Percentiles rank a stretch among this genome's conserved stretches.
Conservation (phyloP, 495 filamentous ascomycete genomes). For the Terfezia boudieri region DNA sequence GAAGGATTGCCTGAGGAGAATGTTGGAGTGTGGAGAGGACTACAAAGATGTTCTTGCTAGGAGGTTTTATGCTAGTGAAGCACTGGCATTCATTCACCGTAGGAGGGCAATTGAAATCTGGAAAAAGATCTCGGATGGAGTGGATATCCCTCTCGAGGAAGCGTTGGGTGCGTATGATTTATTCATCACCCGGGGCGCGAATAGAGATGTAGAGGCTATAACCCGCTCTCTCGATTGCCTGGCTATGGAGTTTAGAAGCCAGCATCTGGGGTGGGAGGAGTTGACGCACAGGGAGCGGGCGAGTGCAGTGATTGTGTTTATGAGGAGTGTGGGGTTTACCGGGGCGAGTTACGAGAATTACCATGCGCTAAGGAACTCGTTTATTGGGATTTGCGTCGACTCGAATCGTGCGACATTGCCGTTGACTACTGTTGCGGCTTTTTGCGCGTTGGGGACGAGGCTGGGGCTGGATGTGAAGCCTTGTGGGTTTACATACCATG, state of each 20-base stretch:
- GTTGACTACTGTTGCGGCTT: constrained; percentile 43
- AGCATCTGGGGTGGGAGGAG: constrained; percentile 28
- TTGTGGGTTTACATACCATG: constrained; percentile 45
- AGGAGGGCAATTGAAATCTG: constrained; percentile 56
- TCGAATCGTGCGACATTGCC: constrained; percentile 39
- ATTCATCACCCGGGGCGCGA: constrained; percentile 50
- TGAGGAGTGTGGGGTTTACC: constrained; percentile 40
- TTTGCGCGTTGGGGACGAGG: constrained; percentile 38
- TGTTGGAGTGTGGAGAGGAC: constrained; percentile 25
- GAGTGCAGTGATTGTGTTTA: constrained; percentile 37
- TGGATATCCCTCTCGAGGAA: constrained; percentile 40
- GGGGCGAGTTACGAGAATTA: constrained; percentile 46
- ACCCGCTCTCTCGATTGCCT: constrained; percentile 36
- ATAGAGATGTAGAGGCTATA: constrained; percentile 45
- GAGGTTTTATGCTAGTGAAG: constrained; percentile 54
- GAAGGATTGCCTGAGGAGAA: constrained; percentile 51
- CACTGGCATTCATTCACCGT: constrained; percentile 61
- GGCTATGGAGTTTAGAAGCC: constrained; percentile 27
- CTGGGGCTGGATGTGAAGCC: constrained; percentile 39
- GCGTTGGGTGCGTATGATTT: constrained; percentile 68
- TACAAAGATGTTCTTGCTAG: constrained; percentile 58
- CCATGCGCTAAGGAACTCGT: constrained; percentile 59
- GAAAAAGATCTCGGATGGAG: constrained; percentile 31
- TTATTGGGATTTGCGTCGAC: constrained; percentile 47
- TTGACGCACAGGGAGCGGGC: constrained; percentile 43